A percentile compares a stretch with the other conserved stretches of the same genome.
Conservation (phyloP, 306 rosid genomes). For the barrel medic (Medicago truncatula) region DNA sequence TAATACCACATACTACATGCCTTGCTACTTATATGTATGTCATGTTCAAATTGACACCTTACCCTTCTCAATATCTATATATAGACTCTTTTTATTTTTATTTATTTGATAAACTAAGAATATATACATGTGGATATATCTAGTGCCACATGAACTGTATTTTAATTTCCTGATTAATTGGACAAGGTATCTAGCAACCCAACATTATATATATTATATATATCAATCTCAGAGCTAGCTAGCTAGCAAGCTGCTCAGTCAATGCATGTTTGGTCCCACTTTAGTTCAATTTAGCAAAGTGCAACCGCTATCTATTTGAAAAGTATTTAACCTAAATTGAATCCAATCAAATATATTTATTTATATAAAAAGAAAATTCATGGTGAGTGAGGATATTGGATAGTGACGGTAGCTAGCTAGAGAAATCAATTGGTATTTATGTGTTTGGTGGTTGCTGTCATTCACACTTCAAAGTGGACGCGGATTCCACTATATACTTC, state of each 20-base stretch:
- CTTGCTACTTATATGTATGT: conserved; percentile 60
- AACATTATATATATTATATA: too few species aligned
- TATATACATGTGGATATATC: neutral
- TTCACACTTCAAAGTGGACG: conserved; percentile 40
- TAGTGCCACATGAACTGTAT: conserved; percentile 14
- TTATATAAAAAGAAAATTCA: neutral
- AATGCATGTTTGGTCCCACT: conserved; percentile 57
- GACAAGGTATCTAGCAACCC: conserved; percentile 38
- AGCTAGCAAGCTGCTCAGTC: conserved; percentile 9
- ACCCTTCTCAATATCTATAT: conserved; percentile 44
- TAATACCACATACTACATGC: conserved; percentile 67
- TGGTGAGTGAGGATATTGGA: conserved; percentile 40
- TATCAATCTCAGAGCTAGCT: conserved; percentile 1
- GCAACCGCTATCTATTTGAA: conserved; percentile 14
- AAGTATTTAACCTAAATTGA: conserved; percentile 30
- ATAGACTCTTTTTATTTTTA: neutral
- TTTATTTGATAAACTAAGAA: neutral
- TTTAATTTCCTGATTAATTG: conserved; percentile 42
- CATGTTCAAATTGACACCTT: conserved; percentile 58
- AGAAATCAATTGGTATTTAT: conserved; percentile 40
- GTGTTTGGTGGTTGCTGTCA: conserved; percentile 54
- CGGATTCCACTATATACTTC: conserved; percentile 47
- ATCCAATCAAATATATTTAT: neutral
- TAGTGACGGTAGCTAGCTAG: conserved; percentile 43
- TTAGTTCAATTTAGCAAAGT: conserved; percentile 32